Percentiles rank a stretch among this genome's conserved stretches.
Evolutionary conservation across 495 filamentous ascomycete genomes (phyloP).

Genomic region (Penicillium fimorum): DNA sequence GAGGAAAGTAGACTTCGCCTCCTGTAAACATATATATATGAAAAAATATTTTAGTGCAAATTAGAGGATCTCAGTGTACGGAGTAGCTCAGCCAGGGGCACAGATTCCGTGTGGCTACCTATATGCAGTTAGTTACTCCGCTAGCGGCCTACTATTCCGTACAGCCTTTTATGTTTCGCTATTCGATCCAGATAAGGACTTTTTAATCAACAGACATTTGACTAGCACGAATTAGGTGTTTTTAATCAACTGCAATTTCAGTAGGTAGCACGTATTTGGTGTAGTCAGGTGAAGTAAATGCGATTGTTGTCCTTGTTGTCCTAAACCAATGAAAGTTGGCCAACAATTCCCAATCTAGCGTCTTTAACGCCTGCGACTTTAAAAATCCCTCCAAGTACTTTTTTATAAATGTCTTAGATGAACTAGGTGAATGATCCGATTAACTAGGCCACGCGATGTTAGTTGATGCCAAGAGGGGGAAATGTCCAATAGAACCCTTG

Average conservation of each 20-base stretch:
- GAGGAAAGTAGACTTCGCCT: neutral
- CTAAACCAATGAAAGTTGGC: too few relatives aligned
- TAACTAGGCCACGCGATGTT: neutral
- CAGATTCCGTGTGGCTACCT: neutral
- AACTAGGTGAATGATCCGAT: neutral
- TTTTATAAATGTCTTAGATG: neutral
- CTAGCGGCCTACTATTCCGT: neutral
- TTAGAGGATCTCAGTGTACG: neutral
- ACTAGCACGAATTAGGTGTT: neutral
- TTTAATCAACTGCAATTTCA: too few relatives aligned
- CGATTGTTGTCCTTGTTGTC: too few relatives aligned
- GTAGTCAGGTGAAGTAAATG: neutral
- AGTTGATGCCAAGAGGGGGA: neutral
- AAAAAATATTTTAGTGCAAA: neutral
- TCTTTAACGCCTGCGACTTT: neutral
- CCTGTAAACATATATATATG: neutral
- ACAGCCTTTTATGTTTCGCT: neutral
- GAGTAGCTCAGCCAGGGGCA: neutral
- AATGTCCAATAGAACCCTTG: neutral
- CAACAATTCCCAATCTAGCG: slow-evolving; percentile 1
- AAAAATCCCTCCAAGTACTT: neutral
- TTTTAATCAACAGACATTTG: neutral
- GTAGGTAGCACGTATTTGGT: neutral
- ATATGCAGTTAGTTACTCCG: neutral
- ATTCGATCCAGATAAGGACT: neutral